These are phyloP conservation scores for Tylopilus vinaceipallidus DNA, from an alignment of 768 basidiomycete species.

Conservation along the genomic window DNA sequence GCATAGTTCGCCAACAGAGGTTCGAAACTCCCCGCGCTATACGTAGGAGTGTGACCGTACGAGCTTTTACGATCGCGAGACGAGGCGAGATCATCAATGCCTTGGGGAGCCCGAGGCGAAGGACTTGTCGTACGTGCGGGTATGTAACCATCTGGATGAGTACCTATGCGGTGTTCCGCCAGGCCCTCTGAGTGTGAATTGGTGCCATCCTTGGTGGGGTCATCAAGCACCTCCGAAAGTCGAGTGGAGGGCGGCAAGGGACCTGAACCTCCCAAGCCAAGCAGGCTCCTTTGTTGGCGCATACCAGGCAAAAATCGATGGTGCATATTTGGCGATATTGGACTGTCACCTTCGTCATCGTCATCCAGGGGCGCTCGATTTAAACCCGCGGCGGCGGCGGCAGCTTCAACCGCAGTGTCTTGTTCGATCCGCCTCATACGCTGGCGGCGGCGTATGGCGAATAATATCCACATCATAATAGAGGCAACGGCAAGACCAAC, in stretches of 20 bases:
- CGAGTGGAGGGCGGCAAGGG: slow-evolving; percentile 31
- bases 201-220: slow-evolving; percentile 27
- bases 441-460: slow-evolving; percentile 65
- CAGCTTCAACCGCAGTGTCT: slow-evolving; percentile 69
- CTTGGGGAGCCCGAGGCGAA: slow-evolving; percentile 33
- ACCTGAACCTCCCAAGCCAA: slow-evolving; percentile 16
- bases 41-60: slow-evolving; percentile 43
- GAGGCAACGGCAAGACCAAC: slow-evolving; percentile 78
- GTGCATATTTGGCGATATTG: slow-evolving; percentile 16
- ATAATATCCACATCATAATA: slow-evolving; percentile 67
- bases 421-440: slow-evolving; percentile 61
- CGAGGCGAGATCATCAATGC: slow-evolving; percentile 24
- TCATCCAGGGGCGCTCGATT: slow-evolving; percentile 66
- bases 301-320: slow-evolving; percentile 33
- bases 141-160: slow-evolving; percentile 39
- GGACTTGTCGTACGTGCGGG: slow-evolving; percentile 49
- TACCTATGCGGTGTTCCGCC: slow-evolving; percentile 11
- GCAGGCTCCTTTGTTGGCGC: slow-evolving; percentile 37
- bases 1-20: slow-evolving; percentile 52
- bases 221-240: slow-evolving; percentile 30
- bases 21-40: slow-evolving; percentile 58
- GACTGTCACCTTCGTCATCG: slow-evolving; percentile 48
- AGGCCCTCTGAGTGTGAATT: slow-evolving; percentile 55
- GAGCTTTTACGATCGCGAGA: slow-evolving; percentile 32
- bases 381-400: slow-evolving; percentile 68